Evolutionary conservation across 179 eudicot genomes (phyloP).

Genomic region (Gypsophila paniculata): DNA sequence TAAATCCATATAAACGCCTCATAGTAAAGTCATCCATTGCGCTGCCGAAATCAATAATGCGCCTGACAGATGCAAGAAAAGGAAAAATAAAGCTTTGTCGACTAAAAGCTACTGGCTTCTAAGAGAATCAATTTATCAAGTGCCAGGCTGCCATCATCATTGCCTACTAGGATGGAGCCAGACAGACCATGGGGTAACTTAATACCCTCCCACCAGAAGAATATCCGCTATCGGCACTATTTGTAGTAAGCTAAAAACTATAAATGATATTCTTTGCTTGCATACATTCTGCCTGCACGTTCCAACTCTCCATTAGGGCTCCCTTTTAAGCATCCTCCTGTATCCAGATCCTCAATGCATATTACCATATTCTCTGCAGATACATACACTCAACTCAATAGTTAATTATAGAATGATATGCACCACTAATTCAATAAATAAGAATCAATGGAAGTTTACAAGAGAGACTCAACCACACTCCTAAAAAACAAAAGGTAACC

Average conservation of each 20-base stretch:
- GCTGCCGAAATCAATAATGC: constrained; percentile 95
- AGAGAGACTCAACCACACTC: not conserved
- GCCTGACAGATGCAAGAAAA: constrained; percentile 50
- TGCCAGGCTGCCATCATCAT: not conserved
- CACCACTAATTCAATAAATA: not conserved
- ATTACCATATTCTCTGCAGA: constrained; percentile 93
- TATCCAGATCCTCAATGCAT: constrained; percentile 74
- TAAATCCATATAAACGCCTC: constrained; percentile 72
- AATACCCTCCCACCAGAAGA: not conserved
- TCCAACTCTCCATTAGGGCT: constrained; percentile 48
- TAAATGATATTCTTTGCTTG: constrained; percentile 11
- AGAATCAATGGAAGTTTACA: not conserved
- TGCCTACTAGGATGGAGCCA: constrained; percentile 3
- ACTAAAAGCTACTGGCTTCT: constrained; percentile 1
- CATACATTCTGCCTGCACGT: constrained; percentile 61
- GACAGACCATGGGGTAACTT: not conserved
- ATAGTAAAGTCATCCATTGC: constrained; percentile 76
- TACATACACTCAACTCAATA: constrained; percentile 6
- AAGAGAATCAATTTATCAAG: not conserved
- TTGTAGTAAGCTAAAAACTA: constrained; percentile 10
- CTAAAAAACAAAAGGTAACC: not conserved
- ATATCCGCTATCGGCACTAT: not conserved
- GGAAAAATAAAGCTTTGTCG: not conserved
- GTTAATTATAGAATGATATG: not conserved
- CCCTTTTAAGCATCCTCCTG: constrained; percentile 72